A percentile compares a stretch with the other conserved stretches of the same genome.
Evolutionary conservation across 306 rosid genomes (phyloP).

Genomic region (Fagus crenata): DNA sequence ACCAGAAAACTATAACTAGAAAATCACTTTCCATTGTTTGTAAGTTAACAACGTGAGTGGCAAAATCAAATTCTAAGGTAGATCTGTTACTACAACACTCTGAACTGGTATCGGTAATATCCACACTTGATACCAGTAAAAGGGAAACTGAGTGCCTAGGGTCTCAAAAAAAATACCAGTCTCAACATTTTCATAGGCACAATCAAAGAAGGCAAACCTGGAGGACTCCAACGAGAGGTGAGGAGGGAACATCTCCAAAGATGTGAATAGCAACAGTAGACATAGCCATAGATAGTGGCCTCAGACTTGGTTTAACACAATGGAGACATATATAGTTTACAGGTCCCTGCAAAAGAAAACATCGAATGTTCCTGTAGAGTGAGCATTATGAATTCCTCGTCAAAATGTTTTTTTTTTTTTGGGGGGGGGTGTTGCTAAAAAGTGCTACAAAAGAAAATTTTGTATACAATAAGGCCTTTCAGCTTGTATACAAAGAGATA

Average conservation of each 20-base stretch:
- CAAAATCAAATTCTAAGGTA: too few relatives aligned
- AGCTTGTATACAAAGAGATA: too few relatives aligned
- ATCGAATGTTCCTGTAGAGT: constrained; percentile 3
- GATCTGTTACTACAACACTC: not conserved
- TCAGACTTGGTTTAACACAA: constrained; percentile 72
- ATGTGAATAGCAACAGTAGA: constrained; percentile 79
- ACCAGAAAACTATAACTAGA: too few relatives aligned
- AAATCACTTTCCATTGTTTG: too few relatives aligned
- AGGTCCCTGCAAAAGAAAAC: constrained; percentile 62
- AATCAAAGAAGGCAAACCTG: constrained; percentile 47
- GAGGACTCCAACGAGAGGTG: constrained; percentile 86
- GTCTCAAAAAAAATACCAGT: not conserved
- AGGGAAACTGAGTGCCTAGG: not conserved
- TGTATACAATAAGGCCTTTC: too few relatives aligned
- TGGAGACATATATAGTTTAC: constrained; percentile 67
- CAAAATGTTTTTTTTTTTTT: not conserved
- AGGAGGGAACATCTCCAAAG: constrained; percentile 86
- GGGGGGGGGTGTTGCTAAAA: constrained; percentile 2
- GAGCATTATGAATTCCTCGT: constrained; percentile 14
- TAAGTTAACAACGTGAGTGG: too few relatives aligned
- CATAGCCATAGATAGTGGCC: constrained; percentile 88
- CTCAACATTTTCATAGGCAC: too few relatives aligned
- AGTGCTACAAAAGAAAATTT: not conserved
- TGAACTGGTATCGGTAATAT: not conserved
- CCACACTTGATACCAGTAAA: not conserved